Percentiles rank a stretch among this genome's conserved stretches.
Conservation (phyloP, 106 monocot species). For the Triglochin maritima region DNA sequence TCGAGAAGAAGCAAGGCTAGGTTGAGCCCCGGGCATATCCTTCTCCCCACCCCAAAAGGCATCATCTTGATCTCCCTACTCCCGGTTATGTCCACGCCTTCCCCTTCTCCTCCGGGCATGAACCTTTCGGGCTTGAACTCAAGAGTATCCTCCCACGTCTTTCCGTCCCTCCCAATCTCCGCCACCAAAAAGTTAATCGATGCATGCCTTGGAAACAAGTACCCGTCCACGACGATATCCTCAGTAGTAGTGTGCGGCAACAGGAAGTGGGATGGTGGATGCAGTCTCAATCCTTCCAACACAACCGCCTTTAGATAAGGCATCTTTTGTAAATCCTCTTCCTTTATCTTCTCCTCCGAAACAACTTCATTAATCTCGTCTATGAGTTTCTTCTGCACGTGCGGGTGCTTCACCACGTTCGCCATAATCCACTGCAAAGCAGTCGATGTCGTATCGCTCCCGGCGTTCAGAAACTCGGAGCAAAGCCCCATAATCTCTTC, state of each 20-base stretch:
- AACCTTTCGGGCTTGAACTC: constrained; percentile 20
- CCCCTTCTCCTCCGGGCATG: constrained; percentile 6
- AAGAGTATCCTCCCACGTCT: constrained; percentile 3
- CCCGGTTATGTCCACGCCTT: constrained; percentile 9
- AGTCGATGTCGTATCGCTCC: constrained; percentile 8
- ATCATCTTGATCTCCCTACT: constrained; percentile 20
- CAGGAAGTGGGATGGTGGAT: constrained; percentile 9
- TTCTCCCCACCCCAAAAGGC: constrained; percentile 14
- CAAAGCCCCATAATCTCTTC: constrained; percentile 11
- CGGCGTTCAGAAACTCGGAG: constrained; percentile 12
- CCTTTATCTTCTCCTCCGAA: background rate
- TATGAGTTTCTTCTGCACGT: constrained; percentile 2
- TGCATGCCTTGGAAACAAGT: constrained; percentile 6
- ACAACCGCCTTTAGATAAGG: constrained; percentile 17
- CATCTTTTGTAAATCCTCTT: constrained; percentile 14
- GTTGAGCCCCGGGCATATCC: constrained; percentile 11
- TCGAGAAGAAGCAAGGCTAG: constrained; percentile 9
- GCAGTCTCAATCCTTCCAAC: constrained; percentile 9
- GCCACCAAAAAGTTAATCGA: constrained; percentile 2
- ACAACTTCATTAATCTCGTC: background rate
- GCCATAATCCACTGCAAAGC: constrained; percentile 21
- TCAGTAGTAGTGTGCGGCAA: constrained; percentile 3
- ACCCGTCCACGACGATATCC: constrained; percentile 4
- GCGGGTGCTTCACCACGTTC: constrained; percentile 11
- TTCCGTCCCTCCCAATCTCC: constrained; percentile 3